These are phyloP conservation scores for Leucosporidium yakuticum DNA, from an alignment of 768 basidiomycete genomes.

Conservation along the genomic window DNA sequence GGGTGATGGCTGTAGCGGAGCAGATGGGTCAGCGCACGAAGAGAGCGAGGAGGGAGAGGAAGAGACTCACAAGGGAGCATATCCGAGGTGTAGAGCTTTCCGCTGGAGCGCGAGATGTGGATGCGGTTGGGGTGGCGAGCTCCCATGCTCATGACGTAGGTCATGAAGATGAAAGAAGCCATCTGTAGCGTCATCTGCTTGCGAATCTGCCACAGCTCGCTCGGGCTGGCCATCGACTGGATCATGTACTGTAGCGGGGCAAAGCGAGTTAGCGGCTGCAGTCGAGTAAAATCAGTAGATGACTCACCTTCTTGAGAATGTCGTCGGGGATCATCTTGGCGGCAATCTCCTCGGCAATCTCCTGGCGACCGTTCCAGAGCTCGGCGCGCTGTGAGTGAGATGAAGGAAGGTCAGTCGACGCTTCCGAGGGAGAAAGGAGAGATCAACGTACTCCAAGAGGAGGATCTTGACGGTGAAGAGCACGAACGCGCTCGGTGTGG, in stretches of 20 bases:
- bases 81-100: slow-evolving; percentile 87
- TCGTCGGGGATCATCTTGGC: slow-evolving; percentile 85
- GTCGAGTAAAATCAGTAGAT: not conserved
- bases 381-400: slow-evolving; percentile 50
- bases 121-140: slow-evolving; percentile 78
- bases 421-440: slow-evolving; percentile 43
- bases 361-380: slow-evolving; percentile 53
- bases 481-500: slow-evolving; percentile 71
- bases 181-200: slow-evolving; percentile 92
- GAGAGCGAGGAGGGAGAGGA: not conserved
- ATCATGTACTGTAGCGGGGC: slow-evolving; percentile 70
- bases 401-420: slow-evolving; percentile 40
- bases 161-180: slow-evolving; percentile 84
- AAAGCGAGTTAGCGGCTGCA: slow-evolving; percentile 6
- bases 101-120: slow-evolving; percentile 81
- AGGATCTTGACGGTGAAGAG: slow-evolving; percentile 19
- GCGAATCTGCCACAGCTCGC: slow-evolving; percentile 90
- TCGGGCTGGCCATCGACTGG: slow-evolving; percentile 70
- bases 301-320: slow-evolving; percentile 68
- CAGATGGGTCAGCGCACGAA: not conserved
- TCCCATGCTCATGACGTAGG: slow-evolving; percentile 74
- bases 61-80: slow-evolving; percentile 64
- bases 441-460: slow-evolving; percentile 6
- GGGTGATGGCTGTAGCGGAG: slow-evolving; percentile 36
- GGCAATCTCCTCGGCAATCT: slow-evolving; percentile 79